phyloP scores from a whole-genome alignment of 2,329 filamentous ascomycete species.

The Macroventuria anomochaeta region DNA sequence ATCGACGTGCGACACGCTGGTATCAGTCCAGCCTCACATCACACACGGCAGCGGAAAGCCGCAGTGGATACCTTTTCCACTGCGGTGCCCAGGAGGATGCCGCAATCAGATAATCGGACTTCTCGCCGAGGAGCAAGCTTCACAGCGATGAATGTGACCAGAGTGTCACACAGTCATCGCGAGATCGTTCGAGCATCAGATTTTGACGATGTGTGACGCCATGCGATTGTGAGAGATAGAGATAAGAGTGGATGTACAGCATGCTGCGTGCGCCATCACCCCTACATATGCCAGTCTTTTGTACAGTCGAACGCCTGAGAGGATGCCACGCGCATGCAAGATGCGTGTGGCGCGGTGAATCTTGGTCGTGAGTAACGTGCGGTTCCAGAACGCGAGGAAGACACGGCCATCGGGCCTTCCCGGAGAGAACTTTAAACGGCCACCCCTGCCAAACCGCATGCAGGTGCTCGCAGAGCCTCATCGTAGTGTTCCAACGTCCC shows the following conservation, averaged over 20 bases:
- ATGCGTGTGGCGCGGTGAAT: slow-evolving; percentile 12
- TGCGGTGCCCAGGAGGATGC: slow-evolving; percentile 5
- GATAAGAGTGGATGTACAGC: slow-evolving; percentile 8
- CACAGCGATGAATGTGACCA: too few relatives aligned
- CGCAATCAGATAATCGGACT: slow-evolving; percentile 9
- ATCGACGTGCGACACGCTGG: slow-evolving; percentile 14
- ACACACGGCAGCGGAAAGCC: slow-evolving; percentile 11
- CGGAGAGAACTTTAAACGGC: slow-evolving; percentile 6
- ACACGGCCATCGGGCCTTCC: slow-evolving; percentile 12
- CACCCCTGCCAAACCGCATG: slow-evolving; percentile 10
- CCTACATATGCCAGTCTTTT: slow-evolving; percentile 12
- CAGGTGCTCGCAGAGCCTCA: slow-evolving; percentile 20
- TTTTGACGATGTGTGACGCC: slow-evolving; percentile 7
- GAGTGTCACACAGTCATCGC: slow-evolving; percentile 1
- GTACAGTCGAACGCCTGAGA: slow-evolving; percentile 2
- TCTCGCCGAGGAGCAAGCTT: slow-evolving; percentile 11
- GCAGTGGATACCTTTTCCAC: slow-evolving; percentile 13
- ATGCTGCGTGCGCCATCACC: slow-evolving; percentile 5
- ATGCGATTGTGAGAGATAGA: slow-evolving; percentile 10
- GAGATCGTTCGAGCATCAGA: slow-evolving; percentile 13
- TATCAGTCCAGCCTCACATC: slow-evolving; percentile 18
- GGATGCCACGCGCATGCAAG: slow-evolving; percentile 6
- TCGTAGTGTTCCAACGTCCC: slow-evolving; percentile 7
- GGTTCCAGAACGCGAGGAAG: slow-evolving; percentile 10
- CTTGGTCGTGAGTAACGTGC: slow-evolving; percentile 9